Base-by-base conservation (phyloP, 2,329 filamentous ascomycete species). In the Didymella pinodella region DNA sequence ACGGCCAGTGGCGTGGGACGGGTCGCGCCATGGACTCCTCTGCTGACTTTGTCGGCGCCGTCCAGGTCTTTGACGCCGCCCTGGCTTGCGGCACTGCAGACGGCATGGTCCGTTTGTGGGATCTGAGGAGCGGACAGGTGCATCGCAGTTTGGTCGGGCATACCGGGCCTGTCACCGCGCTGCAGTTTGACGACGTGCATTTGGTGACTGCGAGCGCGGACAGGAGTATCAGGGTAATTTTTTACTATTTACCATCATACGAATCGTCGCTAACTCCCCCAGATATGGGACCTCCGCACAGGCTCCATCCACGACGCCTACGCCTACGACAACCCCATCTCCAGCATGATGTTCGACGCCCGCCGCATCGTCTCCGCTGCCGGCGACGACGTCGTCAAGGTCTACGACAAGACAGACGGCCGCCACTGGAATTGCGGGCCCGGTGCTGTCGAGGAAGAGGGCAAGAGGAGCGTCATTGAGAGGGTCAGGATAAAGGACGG, bases 281-380 rank as follows among this genome's bases (percentile, higher is more conserved):
- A 98, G 93, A 98, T 99, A 75, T 99, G 95, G 95, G 95, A 99
- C 79, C 89, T 99, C 56, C 91, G 95, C 54, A 98, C 93, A 12
- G 95, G 95, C 45, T 93, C 93, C 32, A 97, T 99, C 68, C 90
- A 90, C 76, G 95, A 99, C 76, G 95, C 94, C 18, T 99, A 93
- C 77, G 95, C 94, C 22, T 99, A 98, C 79, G 93, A 98, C 73
- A 85, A 91, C 71, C 88, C 93, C 0, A 86, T 99, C 57, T 96
- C 93, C 31, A 92, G 90, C 82, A 97, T 98, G 93, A 96, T 96
- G 89, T 99, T 99, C 75, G 95, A 99, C 78, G 81, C 87, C 14
- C 88, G 93, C 51, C 88, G 93, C 49, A 99, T 99, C 66, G 93
- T 95, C 32, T 87, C 90, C 51, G 94, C 95, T 2, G 93, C 93